Evolutionary conservation across 2,329 filamentous ascomycete species (phyloP), one percentile per base, ranked within the genome.

Genomic region (Alternaria brassicae): DNA sequence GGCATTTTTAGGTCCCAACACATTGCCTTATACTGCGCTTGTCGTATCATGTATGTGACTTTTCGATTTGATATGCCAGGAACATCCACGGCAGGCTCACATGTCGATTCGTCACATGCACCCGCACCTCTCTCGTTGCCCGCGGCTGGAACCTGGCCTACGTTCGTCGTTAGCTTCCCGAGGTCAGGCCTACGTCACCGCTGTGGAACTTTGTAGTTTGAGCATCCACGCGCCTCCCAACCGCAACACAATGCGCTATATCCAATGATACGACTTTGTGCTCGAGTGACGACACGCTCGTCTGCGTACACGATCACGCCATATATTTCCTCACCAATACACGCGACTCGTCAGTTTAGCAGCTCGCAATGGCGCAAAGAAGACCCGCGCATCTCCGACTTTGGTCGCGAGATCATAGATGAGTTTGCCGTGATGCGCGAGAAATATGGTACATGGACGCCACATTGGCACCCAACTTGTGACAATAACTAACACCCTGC

Each of bases 381-480:
- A 53, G 84, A 86, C 64, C 82, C 83, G 17, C 83, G 82, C 50
- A 72, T 86, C 34, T 79, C 81, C 54, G 78, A 83, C 49, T 70
- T 86, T 40, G 86, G 84, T 23, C 81, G 80, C 48, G 70, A 74
- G 45, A 86, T 89, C 64, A 78, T 83, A 64, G 85, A 89, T 73
- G 84, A 89, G 66, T 90, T 86, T 74, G 86, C 88, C 6, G 78
- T 80, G 6, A 79, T 90, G 49, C 81, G 84, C 47, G 80, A 85
- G 13, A 77, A 81, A 56, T 91, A 91, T 73, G 77, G 86, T 86
- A 72, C 15, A n/a, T 25, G 0, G 3, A 17, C 15, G 17, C 25
- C 23, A 21, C 6, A 2, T 23, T 15, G 10, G 23, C 6, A 17
- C 2, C 19, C 27, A n/a, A 19, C 9, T 25, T 4, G 17, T 6